Conservation (phyloP, 2,329 filamentous ascomycete species). For the Beauveria australis region DNA sequence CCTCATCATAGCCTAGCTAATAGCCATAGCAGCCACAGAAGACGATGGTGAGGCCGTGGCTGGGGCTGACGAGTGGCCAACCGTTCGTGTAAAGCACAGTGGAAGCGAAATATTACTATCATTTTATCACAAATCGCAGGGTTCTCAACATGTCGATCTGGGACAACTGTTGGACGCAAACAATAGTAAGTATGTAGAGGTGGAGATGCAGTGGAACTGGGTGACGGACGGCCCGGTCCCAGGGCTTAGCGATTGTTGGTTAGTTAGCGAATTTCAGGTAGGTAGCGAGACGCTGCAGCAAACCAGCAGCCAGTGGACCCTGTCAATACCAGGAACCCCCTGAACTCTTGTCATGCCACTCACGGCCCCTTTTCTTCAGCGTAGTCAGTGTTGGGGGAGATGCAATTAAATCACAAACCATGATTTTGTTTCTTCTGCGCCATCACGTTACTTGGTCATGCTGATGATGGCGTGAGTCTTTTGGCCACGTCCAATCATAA, state of each 20-base stretch:
- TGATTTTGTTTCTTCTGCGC: not conserved
- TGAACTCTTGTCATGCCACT: not conserved
- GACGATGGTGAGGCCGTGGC: too few species aligned
- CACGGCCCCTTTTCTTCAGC: conserved; percentile 2
- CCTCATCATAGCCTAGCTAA: too few species aligned
- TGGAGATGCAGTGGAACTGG: not conserved
- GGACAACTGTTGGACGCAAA: not conserved
- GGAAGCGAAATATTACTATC: too few species aligned
- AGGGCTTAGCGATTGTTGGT: conserved; percentile 7
- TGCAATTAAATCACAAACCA: not conserved
- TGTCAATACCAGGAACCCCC: not conserved
- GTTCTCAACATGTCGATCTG: too few species aligned
- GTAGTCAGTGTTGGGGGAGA: not conserved
- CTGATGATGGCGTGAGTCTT: not conserved
- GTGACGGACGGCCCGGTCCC: conserved; percentile 6
- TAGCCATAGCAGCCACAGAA: too few species aligned
- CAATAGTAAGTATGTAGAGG: too few species aligned
- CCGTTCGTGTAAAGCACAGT: too few species aligned
- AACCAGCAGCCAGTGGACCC: not conserved
- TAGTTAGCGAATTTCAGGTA: conserved; percentile 3
- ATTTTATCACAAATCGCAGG: too few species aligned
- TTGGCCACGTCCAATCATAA: conserved; percentile 1
- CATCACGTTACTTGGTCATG: not conserved
- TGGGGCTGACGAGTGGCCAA: too few species aligned
- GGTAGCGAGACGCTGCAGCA: not conserved